Evolutionary conservation across 1,284 basidiomycete genomes (phyloP).

Genomic region (Hemileia vastatrix): DNA sequence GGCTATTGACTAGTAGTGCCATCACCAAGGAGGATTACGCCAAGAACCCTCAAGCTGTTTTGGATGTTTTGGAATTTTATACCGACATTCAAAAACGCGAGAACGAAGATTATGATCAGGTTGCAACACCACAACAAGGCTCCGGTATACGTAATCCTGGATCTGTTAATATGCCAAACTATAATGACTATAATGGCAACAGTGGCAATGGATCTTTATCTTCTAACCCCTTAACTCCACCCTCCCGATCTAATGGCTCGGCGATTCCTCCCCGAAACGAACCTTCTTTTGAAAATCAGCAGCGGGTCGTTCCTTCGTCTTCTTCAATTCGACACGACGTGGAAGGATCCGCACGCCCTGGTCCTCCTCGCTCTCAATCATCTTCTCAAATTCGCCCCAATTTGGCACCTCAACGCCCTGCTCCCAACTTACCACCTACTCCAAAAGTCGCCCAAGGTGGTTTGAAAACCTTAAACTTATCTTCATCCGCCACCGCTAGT

Average conservation of each 20-base stretch:
- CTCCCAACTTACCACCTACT: not conserved
- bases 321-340: no score
- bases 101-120: conserved; percentile 57
- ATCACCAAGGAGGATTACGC: conserved; percentile 97
- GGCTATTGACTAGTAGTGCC: conserved; percentile 85
- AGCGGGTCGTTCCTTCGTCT: not conserved
- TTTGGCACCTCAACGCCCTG: conserved; percentile 14
- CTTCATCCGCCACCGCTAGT: conserved; percentile 25
- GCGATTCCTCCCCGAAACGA: not conserved
- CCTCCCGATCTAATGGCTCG: conserved; percentile 1
- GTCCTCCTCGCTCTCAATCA: not conserved
- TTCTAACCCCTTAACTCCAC: conserved; percentile 24
- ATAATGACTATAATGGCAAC: not conserved
- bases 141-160: not conserved
- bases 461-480: conserved; percentile 17
- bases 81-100: conserved; percentile 94
- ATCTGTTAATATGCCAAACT: conserved; percentile 16
- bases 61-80: conserved; percentile 96
- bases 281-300: not conserved
- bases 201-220: conserved; percentile 18
- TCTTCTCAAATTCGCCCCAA: conserved; percentile 8
- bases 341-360: no score
- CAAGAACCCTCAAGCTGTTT: conserved; percentile 89
- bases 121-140: conserved; percentile 36
- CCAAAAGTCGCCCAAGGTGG: not conserved